Evolutionary conservation across 169 alveolate species (phyloP).

Genomic region (Plasmodium fragile): DNA sequence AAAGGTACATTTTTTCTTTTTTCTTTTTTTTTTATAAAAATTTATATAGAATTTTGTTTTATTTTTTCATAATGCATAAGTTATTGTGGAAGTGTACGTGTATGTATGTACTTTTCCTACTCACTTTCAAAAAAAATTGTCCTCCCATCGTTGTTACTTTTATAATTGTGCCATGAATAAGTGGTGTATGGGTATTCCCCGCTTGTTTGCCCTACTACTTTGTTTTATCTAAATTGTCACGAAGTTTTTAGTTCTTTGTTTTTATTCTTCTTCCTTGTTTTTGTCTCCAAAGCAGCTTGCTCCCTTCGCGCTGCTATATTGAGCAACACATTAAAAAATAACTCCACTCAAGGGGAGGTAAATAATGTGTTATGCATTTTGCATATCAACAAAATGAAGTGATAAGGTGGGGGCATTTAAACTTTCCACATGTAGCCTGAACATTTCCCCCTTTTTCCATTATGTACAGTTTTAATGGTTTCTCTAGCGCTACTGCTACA

Average conservation of each 20-base stretch:
- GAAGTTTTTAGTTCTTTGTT: neutral
- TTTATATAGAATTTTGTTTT: slow-evolving; percentile 5
- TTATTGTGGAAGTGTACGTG: neutral
- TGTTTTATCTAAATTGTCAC: neutral
- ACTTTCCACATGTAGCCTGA: neutral
- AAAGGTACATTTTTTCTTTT: neutral
- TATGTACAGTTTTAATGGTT: neutral
- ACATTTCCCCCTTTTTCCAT: neutral
- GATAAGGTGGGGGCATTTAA: neutral
- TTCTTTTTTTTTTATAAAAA: neutral
- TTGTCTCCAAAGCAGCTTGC: neutral
- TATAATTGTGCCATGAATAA: neutral
- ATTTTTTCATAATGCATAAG: neutral
- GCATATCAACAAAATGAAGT: neutral
- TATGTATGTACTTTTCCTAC: neutral
- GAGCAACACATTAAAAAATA: neutral
- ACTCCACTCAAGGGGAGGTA: neutral
- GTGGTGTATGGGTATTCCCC: neutral
- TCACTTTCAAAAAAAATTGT: neutral
- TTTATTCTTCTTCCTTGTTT: neutral
- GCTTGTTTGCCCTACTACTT: neutral
- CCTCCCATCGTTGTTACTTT: neutral
- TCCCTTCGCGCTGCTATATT: neutral
- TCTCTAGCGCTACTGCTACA: neutral
- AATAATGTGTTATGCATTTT: neutral